Evolutionary conservation across 352 stramenopile genomes (phyloP), one percentile per base, ranked within the genome.

Genomic region (Globisporangium radiosum): DNA sequence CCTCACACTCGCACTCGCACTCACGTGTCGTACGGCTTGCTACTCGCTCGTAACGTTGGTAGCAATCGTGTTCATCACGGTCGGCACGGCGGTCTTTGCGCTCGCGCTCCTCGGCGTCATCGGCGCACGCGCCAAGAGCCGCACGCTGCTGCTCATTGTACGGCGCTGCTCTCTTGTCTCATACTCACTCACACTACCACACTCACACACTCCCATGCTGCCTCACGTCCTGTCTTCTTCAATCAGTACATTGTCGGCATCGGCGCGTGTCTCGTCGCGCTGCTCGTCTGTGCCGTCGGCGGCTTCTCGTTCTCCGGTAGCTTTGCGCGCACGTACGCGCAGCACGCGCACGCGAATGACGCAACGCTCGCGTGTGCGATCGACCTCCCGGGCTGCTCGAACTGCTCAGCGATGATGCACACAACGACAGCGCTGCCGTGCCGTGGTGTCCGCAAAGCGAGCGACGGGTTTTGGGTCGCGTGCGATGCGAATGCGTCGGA

Each of bases 101-200:
- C 57, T 92, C 43, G 81, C 85, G 5, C 65, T 85, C 37, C 55
- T 92, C 54, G 85, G 85, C 6, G 68, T 90, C 57, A 74, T 92
- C 57, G 82, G 78, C 37, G 73, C 82, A 2, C 72, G 75, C 33
- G 65, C 82, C 62, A 94, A 92, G 69, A 92, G 79, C 54, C 70
- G 85, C 57, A 76, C 78, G 13, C 60, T 94, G 47, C 71, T 94
- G 4, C 71, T 94, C 7, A 76, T 90, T 49, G 85, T 94, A 85
- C 56, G 82, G 25, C 71, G 6, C 13, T 48, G 33, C 17, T 11
- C 36, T 0, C 2, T 58, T n/a, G 19, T 15, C 17, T 13, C 10
- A 10, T 39, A 44, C 42, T 43, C 7, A 45, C 14, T 38, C 9
- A 14, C 13, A 19, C 36, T 55, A 37, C 5, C 17, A 37, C 39